Evolutionary conservation across 2,329 filamentous ascomycete genomes (phyloP).

Genomic region (Tolypocladium pustulatum): DNA sequence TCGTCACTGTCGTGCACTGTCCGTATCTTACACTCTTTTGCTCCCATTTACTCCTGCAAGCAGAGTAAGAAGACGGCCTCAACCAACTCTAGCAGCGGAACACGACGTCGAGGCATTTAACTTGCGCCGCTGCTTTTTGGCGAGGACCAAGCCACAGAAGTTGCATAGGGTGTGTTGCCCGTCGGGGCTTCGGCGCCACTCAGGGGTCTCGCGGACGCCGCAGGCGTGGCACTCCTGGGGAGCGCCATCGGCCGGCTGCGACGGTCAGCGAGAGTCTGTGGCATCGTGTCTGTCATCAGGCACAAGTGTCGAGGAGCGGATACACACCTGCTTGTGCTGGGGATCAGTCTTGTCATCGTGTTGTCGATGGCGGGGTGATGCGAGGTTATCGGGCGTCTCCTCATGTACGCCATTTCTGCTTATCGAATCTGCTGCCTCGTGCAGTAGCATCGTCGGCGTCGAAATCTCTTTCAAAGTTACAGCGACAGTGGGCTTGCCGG

Average conservation of each 20-base stretch:
- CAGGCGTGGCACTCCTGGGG: constrained; percentile 31
- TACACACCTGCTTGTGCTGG: not conserved
- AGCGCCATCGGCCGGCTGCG: not conserved
- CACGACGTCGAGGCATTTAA: not conserved
- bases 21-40: not conserved
- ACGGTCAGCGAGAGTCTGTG: not conserved
- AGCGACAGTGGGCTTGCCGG: not conserved
- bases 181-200: constrained; percentile 66
- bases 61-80: not conserved
- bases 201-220: constrained; percentile 63
- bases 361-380: not conserved
- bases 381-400: not conserved
- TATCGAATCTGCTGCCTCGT: too few species aligned
- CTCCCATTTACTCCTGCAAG: not conserved
- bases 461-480: not conserved
- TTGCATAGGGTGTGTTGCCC: constrained; percentile 64
- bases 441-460: not conserved
- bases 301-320: not conserved
- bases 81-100: not conserved
- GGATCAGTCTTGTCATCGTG: not conserved
- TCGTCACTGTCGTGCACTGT: not conserved
- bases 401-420: not conserved
- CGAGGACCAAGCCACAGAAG: constrained; percentile 52
- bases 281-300: not conserved
- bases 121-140: constrained; percentile 9